Base-by-base conservation (phyloP, 2,329 filamentous ascomycete genomes). In the Fusarium buxicola region DNA sequence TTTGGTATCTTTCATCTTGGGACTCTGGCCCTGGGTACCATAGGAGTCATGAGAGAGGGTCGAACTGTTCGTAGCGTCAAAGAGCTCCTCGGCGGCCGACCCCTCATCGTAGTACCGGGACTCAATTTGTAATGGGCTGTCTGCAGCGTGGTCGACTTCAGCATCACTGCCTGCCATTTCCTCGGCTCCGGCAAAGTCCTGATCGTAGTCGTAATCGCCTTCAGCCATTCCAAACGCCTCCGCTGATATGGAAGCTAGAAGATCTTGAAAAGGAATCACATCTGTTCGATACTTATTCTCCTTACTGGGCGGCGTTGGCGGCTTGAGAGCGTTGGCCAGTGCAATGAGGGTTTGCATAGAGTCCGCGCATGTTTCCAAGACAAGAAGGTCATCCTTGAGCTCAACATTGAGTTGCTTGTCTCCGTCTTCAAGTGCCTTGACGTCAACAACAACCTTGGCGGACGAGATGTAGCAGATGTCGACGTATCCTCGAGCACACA, bases 301-400 rank as follows among this genome's bases (percentile, higher is more conserved):
- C 60, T 90, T 92, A 70, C 86, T 94, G 2, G 94, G 92, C 1
- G 93, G 90, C 8, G 87, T 89, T 1, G 95, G 94, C 5, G 94
- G 95, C 32, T 89, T 88, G 5, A 99, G 82, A 1, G 90, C 93
- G 69, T 91, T 92, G 13, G 94, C 78, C 36, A 96, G 84, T 2
- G 86, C 84, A 48, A 97, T 89, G 12, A 99, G 82, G 0, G 95
- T 99, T 74, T 97, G 93, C 0, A 93, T 98, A 2, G 95, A 99
- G 76, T 99, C 95, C 27, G 95, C 95, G 71, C 96, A 99, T 1
- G 94, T 96, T 76, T 99, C 95, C 7, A 99, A 79, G 30, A 99
- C 89, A 49, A 99, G 82, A 2, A 99, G 82, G 64, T 96, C 90
- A 70, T 97, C 94, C 59, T 87, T 87, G 41, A 98, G 80, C 63